Conservation (phyloP, 2,329 filamentous ascomycete genomes). For the Exophiala spinifera region DNA sequence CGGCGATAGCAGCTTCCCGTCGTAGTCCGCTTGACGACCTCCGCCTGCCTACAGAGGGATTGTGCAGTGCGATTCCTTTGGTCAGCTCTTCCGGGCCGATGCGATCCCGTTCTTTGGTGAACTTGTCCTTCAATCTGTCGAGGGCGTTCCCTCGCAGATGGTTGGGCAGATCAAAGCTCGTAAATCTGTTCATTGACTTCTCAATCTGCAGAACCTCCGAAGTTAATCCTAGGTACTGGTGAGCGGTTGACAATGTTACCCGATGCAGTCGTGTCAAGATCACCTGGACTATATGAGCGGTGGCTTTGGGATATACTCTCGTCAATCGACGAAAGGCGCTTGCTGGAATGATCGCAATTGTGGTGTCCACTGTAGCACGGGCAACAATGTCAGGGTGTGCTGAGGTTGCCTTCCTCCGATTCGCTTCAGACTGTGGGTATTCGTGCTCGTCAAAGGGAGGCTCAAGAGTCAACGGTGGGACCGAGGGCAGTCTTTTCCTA, state of each 20-base stretch:
- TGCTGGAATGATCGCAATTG: constrained; percentile 95
- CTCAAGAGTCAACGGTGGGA: constrained; percentile 75
- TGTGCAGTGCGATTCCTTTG: constrained; percentile 95
- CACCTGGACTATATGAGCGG: constrained; percentile 95
- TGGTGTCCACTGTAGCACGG: constrained; percentile 92
- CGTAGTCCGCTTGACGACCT: constrained; percentile 71
- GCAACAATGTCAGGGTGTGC: constrained; percentile 96
- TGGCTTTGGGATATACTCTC: constrained; percentile 90
- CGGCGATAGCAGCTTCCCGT: constrained; percentile 74
- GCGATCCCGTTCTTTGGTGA: constrained; percentile 77
- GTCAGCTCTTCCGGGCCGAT: constrained; percentile 74
- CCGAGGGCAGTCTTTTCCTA: constrained; percentile 50
- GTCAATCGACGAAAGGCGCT: constrained; percentile 92
- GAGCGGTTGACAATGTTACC: constrained; percentile 90
- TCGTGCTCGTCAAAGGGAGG: constrained; percentile 36
- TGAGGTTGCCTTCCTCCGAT: constrained; percentile 48
- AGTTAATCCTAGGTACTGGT: constrained; percentile 88
- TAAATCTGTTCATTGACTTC: constrained; percentile 89
- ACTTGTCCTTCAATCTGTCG: constrained; percentile 87
- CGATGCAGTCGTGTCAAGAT: constrained; percentile 91
- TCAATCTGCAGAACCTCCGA: constrained; percentile 91
- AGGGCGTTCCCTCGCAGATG: constrained; percentile 80
- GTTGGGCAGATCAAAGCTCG: constrained; percentile 85
- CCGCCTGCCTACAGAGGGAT: constrained; percentile 64
- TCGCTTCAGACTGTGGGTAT: constrained; percentile 26